phyloP scores from a whole-genome alignment of 768 basidiomycete species.

The Pisolithus microcarpus region DNA sequence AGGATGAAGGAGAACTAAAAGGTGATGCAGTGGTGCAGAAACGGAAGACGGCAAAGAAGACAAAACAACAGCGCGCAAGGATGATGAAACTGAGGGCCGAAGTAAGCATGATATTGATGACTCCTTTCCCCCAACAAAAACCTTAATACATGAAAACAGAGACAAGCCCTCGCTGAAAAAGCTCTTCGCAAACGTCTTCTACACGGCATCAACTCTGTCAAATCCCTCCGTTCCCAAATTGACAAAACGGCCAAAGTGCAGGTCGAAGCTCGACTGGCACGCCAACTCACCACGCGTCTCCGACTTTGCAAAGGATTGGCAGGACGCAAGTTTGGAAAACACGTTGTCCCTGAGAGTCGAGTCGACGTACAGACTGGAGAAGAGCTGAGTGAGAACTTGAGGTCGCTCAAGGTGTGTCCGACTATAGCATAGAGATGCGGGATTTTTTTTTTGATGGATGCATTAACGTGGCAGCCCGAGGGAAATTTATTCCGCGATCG shows the following conservation, averaged over 20 bases:
- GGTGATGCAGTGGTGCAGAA: conserved; percentile 31
- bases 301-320: conserved; percentile 58
- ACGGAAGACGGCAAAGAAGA: conserved; percentile 42
- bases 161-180: conserved; percentile 55
- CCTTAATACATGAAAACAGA: conserved; percentile 34
- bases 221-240: conserved; percentile 41
- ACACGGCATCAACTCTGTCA: conserved; percentile 50
- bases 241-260: conserved; percentile 31
- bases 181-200: conserved; percentile 55
- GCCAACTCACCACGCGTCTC: conserved; percentile 38
- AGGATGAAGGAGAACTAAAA: conserved; percentile 27
- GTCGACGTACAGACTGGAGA: conserved; percentile 89
- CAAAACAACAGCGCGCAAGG: conserved; percentile 62
- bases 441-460: too few relatives aligned
- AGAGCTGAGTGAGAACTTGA: conserved; percentile 77
- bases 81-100: conserved; percentile 58
- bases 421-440: too few relatives aligned
- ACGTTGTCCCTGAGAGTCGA: conserved; percentile 58
- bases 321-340: conserved; percentile 74
- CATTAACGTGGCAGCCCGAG: conserved; percentile 57
- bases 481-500: conserved; percentile 90
- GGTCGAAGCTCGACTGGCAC: conserved; percentile 29
- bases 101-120: conserved; percentile 32
- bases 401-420: conserved; percentile 68
- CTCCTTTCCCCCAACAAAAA: not conserved